Conservation (phyloP, 352 stramenopile genomes). For the Thraustotheca clavata region DNA sequence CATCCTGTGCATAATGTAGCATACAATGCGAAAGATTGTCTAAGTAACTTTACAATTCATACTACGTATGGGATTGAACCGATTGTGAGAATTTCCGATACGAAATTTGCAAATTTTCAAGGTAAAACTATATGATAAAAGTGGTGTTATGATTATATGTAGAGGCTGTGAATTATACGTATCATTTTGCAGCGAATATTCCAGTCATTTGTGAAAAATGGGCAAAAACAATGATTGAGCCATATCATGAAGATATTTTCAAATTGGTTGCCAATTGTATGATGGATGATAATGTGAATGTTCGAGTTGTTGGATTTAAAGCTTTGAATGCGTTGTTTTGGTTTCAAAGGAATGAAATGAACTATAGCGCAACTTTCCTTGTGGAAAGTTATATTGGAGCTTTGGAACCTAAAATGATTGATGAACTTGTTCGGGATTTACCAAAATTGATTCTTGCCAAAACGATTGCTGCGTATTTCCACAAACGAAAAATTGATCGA, state of each 20-base stretch:
- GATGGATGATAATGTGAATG: neutral
- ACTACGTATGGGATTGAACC: neutral
- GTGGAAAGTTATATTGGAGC: neutral
- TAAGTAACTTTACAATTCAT: neutral
- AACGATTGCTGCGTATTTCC: neutral
- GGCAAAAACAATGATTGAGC: neutral
- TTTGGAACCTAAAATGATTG: neutral
- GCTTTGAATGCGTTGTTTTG: slow-evolving; percentile 1
- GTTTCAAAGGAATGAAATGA: slow-evolving; percentile 7
- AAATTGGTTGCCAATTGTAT: neutral
- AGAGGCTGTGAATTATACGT: neutral
- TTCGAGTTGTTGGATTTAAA: neutral
- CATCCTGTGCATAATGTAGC: neutral
- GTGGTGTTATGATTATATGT: neutral
- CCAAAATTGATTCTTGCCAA: neutral
- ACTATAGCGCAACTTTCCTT: neutral
- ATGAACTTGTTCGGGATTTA: neutral
- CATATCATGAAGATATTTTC: slow-evolving; percentile 10
- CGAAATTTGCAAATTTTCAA: neutral
- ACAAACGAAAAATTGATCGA: neutral
- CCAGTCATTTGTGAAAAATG: slow-evolving; percentile 3
- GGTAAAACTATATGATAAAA: neutral
- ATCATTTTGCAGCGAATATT: slow-evolving; percentile 10
- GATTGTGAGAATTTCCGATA: neutral
- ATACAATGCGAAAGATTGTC: neutral